Percentiles rank a stretch among this genome's conserved stretches.
Conservation (phyloP, 2,329 filamentous ascomycete genomes). For the Xylaria sp. region DNA sequence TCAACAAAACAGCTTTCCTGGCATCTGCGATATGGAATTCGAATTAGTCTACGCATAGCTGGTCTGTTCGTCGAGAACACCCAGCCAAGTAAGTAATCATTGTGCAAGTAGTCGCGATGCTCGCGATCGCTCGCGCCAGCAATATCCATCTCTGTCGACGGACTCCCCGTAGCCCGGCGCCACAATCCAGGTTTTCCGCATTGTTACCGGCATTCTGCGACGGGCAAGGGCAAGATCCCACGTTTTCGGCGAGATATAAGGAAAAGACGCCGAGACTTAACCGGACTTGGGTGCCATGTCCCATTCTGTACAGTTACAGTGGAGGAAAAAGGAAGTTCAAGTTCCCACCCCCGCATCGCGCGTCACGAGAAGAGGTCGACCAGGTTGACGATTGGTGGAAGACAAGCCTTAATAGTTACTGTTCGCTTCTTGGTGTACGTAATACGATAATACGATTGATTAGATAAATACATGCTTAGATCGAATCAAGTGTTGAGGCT, state of each 20-base stretch:
- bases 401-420: background rate
- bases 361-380: background rate
- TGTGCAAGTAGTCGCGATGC: constrained; percentile 1
- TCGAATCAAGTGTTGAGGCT: constrained; percentile 1
- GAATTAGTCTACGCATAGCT: background rate
- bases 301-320: background rate
- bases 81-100: constrained; percentile 7
- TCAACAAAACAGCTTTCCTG: constrained; percentile 3
- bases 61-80: background rate
- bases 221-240: constrained; percentile 8
- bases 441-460: constrained; percentile 9
- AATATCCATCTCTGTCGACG: constrained; percentile 11
- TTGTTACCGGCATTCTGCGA: constrained; percentile 1
- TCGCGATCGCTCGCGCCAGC: constrained; percentile 30
- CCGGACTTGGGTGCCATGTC: constrained; percentile 8
- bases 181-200: constrained; percentile 17
- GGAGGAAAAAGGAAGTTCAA: background rate
- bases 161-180: constrained; percentile 22
- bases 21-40: constrained; percentile 19
- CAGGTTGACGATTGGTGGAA: constrained; percentile 4
- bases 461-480: background rate
- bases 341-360: background rate
- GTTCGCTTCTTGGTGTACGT: background rate
- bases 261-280: constrained; percentile 24
- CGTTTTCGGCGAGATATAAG: constrained; percentile 11